Base-by-base conservation (phyloP, 2,329 filamentous ascomycete species). In the Colletotrichum magnum region DNA sequence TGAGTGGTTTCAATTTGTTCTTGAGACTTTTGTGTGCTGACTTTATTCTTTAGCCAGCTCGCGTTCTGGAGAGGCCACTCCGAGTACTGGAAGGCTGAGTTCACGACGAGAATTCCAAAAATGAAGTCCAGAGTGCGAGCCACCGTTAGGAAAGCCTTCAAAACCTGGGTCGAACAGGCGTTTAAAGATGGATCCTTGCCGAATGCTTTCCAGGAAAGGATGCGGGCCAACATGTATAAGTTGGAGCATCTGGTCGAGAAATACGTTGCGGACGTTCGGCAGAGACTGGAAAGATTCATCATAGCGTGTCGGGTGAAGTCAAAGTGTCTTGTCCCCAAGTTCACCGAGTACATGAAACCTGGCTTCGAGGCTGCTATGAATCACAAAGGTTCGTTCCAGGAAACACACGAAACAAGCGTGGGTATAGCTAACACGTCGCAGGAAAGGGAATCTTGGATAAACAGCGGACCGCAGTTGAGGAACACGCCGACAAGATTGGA, bases 51-150 rank as follows among this genome's bases (percentile, higher is more conserved):
- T 5, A 54, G n/a, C 9, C 39, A 62, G 39, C 45, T 39, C 9
- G 51, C 62, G 4, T 65, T 65, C 48, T 65, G 62, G 62, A 28
- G 28, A 39, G 54, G 48, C 0, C 62, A 65, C 21, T 26, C 26
- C 6, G 5, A n/a, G 3, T 53, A 7, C 9, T 59, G 63, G 63
- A 41, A 43, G 4, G 12, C 18, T 3, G 47, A 58, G 15, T 60
- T 65, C 48, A 41, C 39, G 4, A 56, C 39, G 1, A 12, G n/a
- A n/a, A 3, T 66, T 13, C 57, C 57, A 1, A 2, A 4, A 7
- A 10, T 59, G 2, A 59, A 53, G n/a, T 39, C 16, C 4, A 52
- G 24, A 5, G 13, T 66, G 9, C 57, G 41, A 5, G 15, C 36
- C 2, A 45, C 28, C 6, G 57, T n/a, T 2, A n/a, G 18, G 6